Conservation (phyloP, 2,329 filamentous ascomycete genomes). For the Fusarium sp. region DNA sequence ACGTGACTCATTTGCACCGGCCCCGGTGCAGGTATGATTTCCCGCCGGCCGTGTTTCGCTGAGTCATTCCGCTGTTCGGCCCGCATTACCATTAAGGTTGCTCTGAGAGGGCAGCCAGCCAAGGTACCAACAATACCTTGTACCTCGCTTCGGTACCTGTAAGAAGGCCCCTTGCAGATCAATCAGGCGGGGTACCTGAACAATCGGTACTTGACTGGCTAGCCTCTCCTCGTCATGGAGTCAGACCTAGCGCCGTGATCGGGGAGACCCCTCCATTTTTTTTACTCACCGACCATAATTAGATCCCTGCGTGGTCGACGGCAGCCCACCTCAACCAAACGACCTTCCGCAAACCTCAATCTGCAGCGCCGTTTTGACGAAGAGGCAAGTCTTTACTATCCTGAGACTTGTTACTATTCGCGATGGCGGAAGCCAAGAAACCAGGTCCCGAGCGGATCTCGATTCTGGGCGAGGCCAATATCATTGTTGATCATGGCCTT, state of each 20-base stretch:
- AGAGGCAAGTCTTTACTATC: conserved; percentile 11
- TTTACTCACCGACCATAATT: conserved; percentile 24
- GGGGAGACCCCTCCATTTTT: conserved; percentile 30
- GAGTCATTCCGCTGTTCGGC: not conserved
- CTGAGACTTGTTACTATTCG: conserved; percentile 19
- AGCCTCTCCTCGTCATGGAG: conserved; percentile 16
- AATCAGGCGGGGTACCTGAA: conserved; percentile 7
- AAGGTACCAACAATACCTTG: not conserved
- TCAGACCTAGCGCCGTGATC: conserved; percentile 29
- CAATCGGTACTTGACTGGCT: conserved; percentile 1
- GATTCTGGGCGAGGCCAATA: conserved; percentile 90
- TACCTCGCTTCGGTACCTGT: not conserved
- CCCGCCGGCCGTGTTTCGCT: too few relatives aligned
- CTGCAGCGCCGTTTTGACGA: conserved; percentile 11
- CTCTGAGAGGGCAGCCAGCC: not conserved
- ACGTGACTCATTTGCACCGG: too few relatives aligned
- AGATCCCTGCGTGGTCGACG: conserved; percentile 9
- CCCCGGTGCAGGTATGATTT: too few relatives aligned
- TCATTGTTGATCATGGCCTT: conserved; percentile 90
- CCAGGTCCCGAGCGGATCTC: conserved; percentile 70
- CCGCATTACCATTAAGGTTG: not conserved
- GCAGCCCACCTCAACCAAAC: conserved; percentile 7
- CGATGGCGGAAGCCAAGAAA: conserved; percentile 43
- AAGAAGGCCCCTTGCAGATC: not conserved
- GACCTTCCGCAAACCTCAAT: conserved; percentile 2